Conservation (phyloP, 2,329 filamentous ascomycete genomes). For the Cladophialophora chaetospira region DNA sequence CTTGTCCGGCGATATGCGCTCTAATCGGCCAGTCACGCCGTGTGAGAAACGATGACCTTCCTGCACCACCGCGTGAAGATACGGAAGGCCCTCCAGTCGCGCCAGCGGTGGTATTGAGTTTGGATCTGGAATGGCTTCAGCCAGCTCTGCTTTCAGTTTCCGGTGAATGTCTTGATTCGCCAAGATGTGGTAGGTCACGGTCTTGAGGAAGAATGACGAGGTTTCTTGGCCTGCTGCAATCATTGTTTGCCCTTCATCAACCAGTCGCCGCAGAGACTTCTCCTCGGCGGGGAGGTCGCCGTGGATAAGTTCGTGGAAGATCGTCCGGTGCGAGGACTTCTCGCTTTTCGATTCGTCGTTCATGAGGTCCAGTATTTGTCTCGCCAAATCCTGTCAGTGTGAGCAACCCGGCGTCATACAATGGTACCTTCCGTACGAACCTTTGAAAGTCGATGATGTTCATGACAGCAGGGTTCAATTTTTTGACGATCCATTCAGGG, state of each 20-base stretch:
- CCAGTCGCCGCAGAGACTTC: constrained; percentile 36
- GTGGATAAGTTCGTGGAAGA: constrained; percentile 34
- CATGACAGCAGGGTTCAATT: constrained; percentile 12
- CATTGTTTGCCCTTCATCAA: constrained; percentile 38
- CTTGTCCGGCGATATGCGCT: constrained; percentile 29
- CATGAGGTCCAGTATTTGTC: constrained; percentile 3
- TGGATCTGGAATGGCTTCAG: constrained; percentile 17
- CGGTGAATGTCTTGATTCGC: constrained; percentile 10
- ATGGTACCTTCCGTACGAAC: not conserved
- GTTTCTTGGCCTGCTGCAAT: constrained; percentile 40
- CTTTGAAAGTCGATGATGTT: constrained; percentile 9
- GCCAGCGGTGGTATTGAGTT: constrained; percentile 24
- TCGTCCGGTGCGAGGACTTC: constrained; percentile 28
- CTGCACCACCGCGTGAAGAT: constrained; percentile 31
- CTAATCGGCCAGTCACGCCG: constrained; percentile 23
- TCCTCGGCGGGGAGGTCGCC: constrained; percentile 34
- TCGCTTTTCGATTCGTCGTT: not conserved
- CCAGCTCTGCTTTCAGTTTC: constrained; percentile 21
- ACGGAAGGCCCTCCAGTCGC: constrained; percentile 29
- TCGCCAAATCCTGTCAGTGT: not conserved
- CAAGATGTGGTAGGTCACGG: constrained; percentile 26
- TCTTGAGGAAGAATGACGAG: constrained; percentile 23
- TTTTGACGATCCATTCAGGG: constrained; percentile 18
- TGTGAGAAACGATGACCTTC: constrained; percentile 35
- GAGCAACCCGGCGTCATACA: not conserved